Evolutionary conservation across 495 filamentous ascomycete species (phyloP).

Genomic region (Aspergillus nanangensis): DNA sequence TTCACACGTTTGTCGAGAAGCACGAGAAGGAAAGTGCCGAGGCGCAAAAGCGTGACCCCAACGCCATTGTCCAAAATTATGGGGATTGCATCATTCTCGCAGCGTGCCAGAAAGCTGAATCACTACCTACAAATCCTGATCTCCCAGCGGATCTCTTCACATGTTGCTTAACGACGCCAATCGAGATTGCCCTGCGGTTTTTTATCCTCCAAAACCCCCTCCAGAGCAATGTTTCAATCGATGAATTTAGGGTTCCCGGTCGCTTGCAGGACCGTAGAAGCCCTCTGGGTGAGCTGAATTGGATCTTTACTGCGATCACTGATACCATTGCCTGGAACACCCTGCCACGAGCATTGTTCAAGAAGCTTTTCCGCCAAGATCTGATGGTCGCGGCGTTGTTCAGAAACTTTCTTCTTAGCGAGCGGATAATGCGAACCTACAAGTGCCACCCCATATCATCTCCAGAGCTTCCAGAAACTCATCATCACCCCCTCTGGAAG

Average conservation of each 20-base stretch:
- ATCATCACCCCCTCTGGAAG: conserved; percentile 91
- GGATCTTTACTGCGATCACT: conserved; percentile 99
- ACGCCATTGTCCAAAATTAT: conserved; percentile 64
- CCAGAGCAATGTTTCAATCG: conserved; percentile 65
- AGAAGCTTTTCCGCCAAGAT: conserved; percentile 94
- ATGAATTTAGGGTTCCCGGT: conserved; percentile 75
- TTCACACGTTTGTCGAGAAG: conserved; percentile 89
- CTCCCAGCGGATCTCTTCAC: conserved; percentile 96
- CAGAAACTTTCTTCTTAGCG: conserved; percentile 89
- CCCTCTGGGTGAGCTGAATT: conserved; percentile 93
- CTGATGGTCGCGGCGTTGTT: conserved; percentile 99
- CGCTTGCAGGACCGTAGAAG: conserved; percentile 89
- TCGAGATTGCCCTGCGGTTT: conserved; percentile 92
- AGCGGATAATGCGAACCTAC: conserved; percentile 92
- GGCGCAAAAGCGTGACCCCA: conserved; percentile 64
- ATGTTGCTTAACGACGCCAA: conserved; percentile 91
- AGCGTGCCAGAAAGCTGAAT: conserved; percentile 83
- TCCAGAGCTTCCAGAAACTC: conserved; percentile 83
- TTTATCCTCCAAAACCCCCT: conserved; percentile 92
- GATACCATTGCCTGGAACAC: conserved; percentile 99
- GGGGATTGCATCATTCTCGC: conserved; percentile 86
- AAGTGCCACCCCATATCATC: conserved; percentile 90
- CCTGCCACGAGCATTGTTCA: conserved; percentile 81
- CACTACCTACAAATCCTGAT: conserved; percentile 92
- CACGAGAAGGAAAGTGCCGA: conserved; percentile 84